A percentile compares a stretch with the other conserved stretches of the same genome.
These are phyloP conservation scores for Lecanicillium sp. DNA, from an alignment of 2,329 filamentous ascomycete genomes.

Conservation along the genomic window DNA sequence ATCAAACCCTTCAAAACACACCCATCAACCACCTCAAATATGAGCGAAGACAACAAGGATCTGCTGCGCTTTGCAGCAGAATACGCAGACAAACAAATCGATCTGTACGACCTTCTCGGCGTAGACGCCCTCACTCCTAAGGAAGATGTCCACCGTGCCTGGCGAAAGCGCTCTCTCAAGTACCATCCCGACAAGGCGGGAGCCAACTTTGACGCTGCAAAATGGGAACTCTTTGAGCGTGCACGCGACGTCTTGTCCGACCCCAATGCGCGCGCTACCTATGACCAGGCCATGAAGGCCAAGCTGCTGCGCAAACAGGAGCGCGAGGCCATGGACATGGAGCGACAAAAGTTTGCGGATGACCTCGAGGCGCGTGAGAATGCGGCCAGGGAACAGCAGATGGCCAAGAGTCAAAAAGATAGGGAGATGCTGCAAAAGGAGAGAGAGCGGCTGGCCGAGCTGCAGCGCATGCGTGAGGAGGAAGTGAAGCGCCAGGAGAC, in stretches of 20 bases:
- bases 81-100: conserved; percentile 52
- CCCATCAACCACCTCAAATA: conserved; percentile 13
- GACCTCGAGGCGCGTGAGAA: conserved; percentile 75
- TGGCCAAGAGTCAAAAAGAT: conserved; percentile 30
- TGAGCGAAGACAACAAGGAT: conserved; percentile 35
- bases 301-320: conserved; percentile 61
- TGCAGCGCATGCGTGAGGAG: conserved; percentile 28
- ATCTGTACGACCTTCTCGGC: conserved; percentile 72
- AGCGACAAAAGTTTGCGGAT: conserved; percentile 70
- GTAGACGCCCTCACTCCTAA: conserved; percentile 57
- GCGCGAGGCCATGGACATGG: conserved; percentile 64
- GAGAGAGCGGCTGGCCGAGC: conserved; percentile 26
- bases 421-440: conserved; percentile 28
- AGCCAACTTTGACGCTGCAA: conserved; percentile 63
- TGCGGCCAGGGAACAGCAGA: conserved; percentile 52
- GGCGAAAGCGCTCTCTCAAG: conserved; percentile 76
- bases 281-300: conserved; percentile 70
- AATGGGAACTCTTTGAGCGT: conserved; percentile 78
- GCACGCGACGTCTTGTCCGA: conserved; percentile 80
- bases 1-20: too few species aligned
- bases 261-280: conserved; percentile 60
- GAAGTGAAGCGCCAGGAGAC: conserved; percentile 25
- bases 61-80: conserved; percentile 46
- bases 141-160: conserved; percentile 73
- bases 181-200: conserved; percentile 91